Evolutionary conservation across 2,329 filamentous ascomycete species (phyloP), one percentile per base, ranked within the genome.

Genomic region (Penicillium brevicompactum): DNA sequence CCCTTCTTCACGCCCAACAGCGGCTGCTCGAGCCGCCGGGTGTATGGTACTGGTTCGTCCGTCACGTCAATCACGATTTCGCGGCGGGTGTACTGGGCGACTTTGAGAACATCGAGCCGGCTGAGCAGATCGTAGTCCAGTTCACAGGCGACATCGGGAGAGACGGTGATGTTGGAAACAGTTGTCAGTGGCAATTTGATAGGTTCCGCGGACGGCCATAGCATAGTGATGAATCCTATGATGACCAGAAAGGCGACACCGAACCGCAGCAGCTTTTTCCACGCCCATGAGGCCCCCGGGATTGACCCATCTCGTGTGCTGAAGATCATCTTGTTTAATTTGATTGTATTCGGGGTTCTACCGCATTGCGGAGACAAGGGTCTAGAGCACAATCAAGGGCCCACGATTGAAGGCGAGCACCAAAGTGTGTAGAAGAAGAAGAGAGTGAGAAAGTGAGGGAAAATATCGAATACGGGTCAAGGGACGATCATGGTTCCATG

Each of bases 221-320:
- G 59, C 21, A 70, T 50, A 18, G 58, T 46, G 10, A 64, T 61
- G 34, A 73, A 70, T 13, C 52, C 58, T 32, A 58, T 43, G 32
- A 70, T 61, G 21, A 69, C 46, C 34, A 68, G 52, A 43, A 67
- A 59, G 27, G 59, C 57, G 37, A 70, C 54, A 4, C 64, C 58
- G 41, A 70, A 70, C 9, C 70, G 70, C 37, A 68, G 16, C 9
- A 70, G 48, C 51, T 67, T 70, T 56, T 68, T 72, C 66, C 68
- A 67, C 24, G 69, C 61, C 63, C 66, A 69, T 27, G 70, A 70
- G 32, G 65, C 57, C 22, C 62, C 65, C 44, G 63, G 65, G 22
- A 64, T 47, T 32, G 60, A 46, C 44, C 62, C 60, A 46, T 71
- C 67, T 40, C 63, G 61, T 41, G 58, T 38, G 45, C 66, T 67